Evolutionary conservation across 2,329 filamentous ascomycete genomes (phyloP), one percentile per base, ranked within the genome.

Genomic region (Ophiostoma populinum): DNA sequence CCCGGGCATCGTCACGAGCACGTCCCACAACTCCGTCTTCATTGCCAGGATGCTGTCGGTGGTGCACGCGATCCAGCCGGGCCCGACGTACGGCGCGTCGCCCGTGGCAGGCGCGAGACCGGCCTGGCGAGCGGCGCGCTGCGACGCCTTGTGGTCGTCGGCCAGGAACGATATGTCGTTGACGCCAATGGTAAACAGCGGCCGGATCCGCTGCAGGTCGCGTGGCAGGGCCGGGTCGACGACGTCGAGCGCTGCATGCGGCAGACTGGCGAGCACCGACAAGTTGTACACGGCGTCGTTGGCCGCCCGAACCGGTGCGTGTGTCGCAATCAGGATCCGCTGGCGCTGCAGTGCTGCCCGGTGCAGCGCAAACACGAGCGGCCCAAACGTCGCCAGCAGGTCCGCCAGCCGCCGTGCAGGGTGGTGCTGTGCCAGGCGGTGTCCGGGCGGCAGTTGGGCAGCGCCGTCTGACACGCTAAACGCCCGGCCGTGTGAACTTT

Each of bases 261-360:
- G 85, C 28, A 95, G 77, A 46, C 85, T 92, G 29, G 86, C 85
- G 22, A 98, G 64, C 36, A 95, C 68, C n/a, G 87, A 94, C 34
- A 95, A 70, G 52, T 90, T 75, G 57, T 95, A 98, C 42, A 95
- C 90, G 87, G 2, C 1, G 55, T 93, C 82, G 59, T 87, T 95
- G 36, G 74, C 70, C 47, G 74, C 63, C 51, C 86, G 77, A 16
- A 98, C 83, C 1, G 90, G 90, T 9, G 86, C 76, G 52, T 86
- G 75, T 13, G 80, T 78, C 18, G 90, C 77, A 41, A 98, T 76
- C 34, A 98, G 57, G 37, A 98, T 87, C 38, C 90, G 72, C 57
- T 90, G 87, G 38, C 87, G 72, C 42, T 93, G 58, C 33, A 98
- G 58, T 7, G 86, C 83, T 29, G 85, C 83, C 46, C 90, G 74